Percentiles rank a stretch among this genome's conserved stretches.
Conservation (phyloP, 306 rosid species). For the Prosopis cineraria region DNA sequence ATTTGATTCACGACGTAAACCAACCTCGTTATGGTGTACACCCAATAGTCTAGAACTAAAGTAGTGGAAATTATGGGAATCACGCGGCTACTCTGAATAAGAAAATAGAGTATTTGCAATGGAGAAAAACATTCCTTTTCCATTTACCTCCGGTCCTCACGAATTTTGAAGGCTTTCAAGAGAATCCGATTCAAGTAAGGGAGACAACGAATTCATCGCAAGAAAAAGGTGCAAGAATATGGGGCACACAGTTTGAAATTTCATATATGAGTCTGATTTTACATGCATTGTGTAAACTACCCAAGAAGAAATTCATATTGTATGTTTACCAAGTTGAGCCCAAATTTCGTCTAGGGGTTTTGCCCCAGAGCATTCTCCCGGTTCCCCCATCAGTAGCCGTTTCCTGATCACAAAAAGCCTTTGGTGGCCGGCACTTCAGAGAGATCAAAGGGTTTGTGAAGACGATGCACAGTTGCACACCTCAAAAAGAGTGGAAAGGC, state of each 20-base stretch:
- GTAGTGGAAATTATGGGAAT: background rate
- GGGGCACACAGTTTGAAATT: conserved; percentile 23
- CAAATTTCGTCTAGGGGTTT: conserved; percentile 60
- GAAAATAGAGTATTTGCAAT: conserved; percentile 7
- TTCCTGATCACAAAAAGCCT: background rate
- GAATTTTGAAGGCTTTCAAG: conserved; percentile 12
- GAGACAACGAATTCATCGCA: no score
- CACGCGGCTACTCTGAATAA: background rate
- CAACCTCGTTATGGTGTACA: background rate
- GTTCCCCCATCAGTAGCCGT: conserved; percentile 49
- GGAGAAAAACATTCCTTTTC: conserved; percentile 1
- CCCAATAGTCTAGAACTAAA: background rate
- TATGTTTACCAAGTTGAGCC: conserved; percentile 78
- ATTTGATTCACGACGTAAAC: conserved; percentile 5
- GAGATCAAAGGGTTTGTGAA: background rate
- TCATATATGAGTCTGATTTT: conserved; percentile 1
- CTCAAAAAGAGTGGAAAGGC: background rate
- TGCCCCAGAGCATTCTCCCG: conserved; percentile 64
- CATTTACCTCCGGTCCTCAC: conserved; percentile 6
- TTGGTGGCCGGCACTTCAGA: background rate
- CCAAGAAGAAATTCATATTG: background rate
- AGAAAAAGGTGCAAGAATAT: background rate
- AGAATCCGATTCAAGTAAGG: background rate
- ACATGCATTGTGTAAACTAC: background rate
- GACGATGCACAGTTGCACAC: background rate